These are phyloP conservation scores for Houttuynia cordata DNA, from an alignment of 164 flowering plant genomes.

Conservation along the genomic window DNA sequence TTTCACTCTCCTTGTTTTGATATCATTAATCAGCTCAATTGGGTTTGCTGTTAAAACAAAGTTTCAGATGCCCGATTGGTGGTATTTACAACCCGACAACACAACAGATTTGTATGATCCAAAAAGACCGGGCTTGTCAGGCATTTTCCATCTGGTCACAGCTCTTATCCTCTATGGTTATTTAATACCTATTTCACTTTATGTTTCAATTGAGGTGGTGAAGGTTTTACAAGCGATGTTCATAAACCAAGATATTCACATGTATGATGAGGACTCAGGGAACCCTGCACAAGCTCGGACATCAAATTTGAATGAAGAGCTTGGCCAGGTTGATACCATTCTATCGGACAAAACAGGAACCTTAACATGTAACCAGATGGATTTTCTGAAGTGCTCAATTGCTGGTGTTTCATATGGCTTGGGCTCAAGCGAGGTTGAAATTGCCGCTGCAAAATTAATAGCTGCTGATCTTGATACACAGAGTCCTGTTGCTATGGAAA, in stretches of 20 bases:
- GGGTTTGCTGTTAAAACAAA: slow-evolving; percentile 26
- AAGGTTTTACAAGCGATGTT: slow-evolving; percentile 62
- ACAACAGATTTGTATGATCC: slow-evolving; percentile 39
- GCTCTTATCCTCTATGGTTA: slow-evolving; percentile 56
- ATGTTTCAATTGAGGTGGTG: slow-evolving; percentile 73
- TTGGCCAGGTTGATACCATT: slow-evolving; percentile 71
- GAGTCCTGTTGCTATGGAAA: slow-evolving; percentile 21
- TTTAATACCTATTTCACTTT: slow-evolving; percentile 68
- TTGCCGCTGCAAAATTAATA: slow-evolving; percentile 34
- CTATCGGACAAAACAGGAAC: slow-evolving; percentile 83
- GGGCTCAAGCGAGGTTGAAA: slow-evolving; percentile 50
- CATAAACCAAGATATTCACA: slow-evolving; percentile 48
- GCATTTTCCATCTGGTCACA: slow-evolving; percentile 47
- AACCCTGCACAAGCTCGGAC: slow-evolving; percentile 60
- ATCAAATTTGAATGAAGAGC: slow-evolving; percentile 77
- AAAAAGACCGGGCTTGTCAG: slow-evolving; percentile 29
- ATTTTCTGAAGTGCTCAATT: slow-evolving; percentile 61
- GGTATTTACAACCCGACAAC: slow-evolving; percentile 58
- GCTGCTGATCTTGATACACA: slow-evolving; percentile 24
- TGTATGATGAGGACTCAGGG: slow-evolving; percentile 53
- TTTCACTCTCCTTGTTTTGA: slow-evolving; percentile 31
- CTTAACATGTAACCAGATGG: slow-evolving; percentile 77
- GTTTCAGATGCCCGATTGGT: slow-evolving; percentile 37
- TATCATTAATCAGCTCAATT: slow-evolving; percentile 40
- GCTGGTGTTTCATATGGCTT: slow-evolving; percentile 64